A percentile compares a stretch with the other conserved stretches of the same genome.
Conservation (phyloP, 2,329 filamentous ascomycete species). For the Raffaelea deltoideospora region DNA sequence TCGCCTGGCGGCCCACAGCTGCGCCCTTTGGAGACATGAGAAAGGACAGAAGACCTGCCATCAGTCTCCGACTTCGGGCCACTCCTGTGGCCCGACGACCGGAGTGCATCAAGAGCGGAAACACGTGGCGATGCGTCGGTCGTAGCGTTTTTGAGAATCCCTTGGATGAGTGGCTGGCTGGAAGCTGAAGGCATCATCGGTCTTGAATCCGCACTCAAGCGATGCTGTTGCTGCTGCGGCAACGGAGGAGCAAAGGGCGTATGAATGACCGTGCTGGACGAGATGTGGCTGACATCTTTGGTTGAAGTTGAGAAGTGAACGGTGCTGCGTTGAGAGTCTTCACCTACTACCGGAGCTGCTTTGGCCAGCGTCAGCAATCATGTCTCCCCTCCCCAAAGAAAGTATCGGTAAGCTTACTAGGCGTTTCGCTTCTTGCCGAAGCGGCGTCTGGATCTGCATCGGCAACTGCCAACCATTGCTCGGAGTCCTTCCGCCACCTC, state of each 20-base stretch:
- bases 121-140: too few species aligned
- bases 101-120: too few species aligned
- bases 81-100: too few species aligned
- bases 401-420: constrained; percentile 2
- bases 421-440: constrained; percentile 20
- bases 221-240: neutral
- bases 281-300: constrained; percentile 10
- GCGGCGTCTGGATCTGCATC: constrained; percentile 32
- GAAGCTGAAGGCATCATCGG: neutral
- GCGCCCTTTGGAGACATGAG: too few species aligned
- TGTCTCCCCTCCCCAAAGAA: too few species aligned
- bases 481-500: constrained; percentile 28
- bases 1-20: too few species aligned
- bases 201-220: too few species aligned
- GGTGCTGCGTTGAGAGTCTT: too few species aligned
- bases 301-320: constrained; percentile 3
- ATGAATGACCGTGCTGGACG: constrained; percentile 23
- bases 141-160: neutral
- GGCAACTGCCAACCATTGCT: constrained; percentile 35
- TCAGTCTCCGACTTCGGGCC: too few species aligned
- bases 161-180: neutral
- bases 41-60: too few species aligned
- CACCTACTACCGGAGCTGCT: too few species aligned
- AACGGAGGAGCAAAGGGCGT: constrained; percentile 12
- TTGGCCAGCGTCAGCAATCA: too few species aligned